Base-by-base conservation (phyloP, 768 basidiomycete species). In the Suillus fuscotomentosus region DNA sequence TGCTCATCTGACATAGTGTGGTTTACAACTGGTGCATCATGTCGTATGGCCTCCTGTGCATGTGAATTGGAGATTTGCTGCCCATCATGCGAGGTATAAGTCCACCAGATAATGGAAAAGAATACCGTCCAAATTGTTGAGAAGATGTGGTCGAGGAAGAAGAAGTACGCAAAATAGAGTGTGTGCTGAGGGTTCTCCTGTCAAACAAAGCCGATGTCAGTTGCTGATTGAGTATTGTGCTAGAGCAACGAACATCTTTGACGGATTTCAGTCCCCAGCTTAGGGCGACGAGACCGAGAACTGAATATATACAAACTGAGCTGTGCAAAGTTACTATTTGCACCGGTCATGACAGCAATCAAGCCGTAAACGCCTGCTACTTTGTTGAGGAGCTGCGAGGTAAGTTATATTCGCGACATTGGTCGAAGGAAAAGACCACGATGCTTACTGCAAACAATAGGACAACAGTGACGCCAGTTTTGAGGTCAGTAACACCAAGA, bases 321-420 rank as follows among this genome's bases (percentile, higher is more conserved):
- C 77, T 99, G 97, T 0, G 91, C 88, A 69, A 95, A 88, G n/a
- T 90, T 88, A n/a, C 91, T 90, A n/a, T 92, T 94, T 38, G 92
- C 90, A 22, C 96, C 96, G 1, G 91, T 91, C 65, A 95, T 78
- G 63, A 95, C 85, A 6, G 95, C 96, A 64, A 99, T 89, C 63
- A 99, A 85, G 62, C 97, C 97, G 74, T 99, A 99, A 10, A 98
- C 86, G 60, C 97, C 97, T 22, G 97, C 96, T 59, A 96, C 97
- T 79, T 99, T 99, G 85, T 99, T 99, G 68, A 99, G 81, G 61
- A 95, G 79, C 92, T 92, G 71, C 31, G 57, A 68, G 45, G 69
- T 66, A 60, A 63, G 56, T 70, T 66, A 67, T 70, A 22, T 54
- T 55, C 47, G 24, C 43, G 48, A 47, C 50, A 31, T 34, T 36